Base-by-base conservation (phyloP, 2,329 filamentous ascomycete genomes). In the Tolypocladium nubicola region DNA sequence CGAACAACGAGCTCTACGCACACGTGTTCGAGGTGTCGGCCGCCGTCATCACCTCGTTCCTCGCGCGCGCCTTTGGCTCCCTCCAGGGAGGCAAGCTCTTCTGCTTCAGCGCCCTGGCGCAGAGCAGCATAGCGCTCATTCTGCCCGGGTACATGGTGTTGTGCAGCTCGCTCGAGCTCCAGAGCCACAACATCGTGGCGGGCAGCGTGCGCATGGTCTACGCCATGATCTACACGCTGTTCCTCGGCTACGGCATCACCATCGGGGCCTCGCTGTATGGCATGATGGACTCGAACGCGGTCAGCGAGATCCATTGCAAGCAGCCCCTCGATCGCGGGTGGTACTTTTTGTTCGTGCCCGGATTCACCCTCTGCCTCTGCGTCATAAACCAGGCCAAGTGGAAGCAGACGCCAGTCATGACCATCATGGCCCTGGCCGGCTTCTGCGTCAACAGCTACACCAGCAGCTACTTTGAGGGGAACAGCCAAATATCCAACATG, bases 331-430 rank as follows among this genome's bases (percentile, higher is more conserved):
- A 69, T 13, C 64, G 71, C 0, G 67, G 69, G 10, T 75, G 73
- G 67, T 82, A 82, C 63, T 90, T 91, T 70, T 72, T 88, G 14
- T 92, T 90, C 65, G 90, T 94, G 0, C 81, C 87, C 0, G 73
- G 79, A 7, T 96, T 93, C 71, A 84, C 89, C 4, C 68, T 90
- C 40, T 90, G 86, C 62, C 77, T 93, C 0, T 86, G 87, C 60
- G 78, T 92, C 65, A 86, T 93, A 69, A 92, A 92, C 70, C 88
- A 93, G 63, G 88, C 87, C 59, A 90, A 90, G 71, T 89, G 82
- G 82, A 86, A 83, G 64, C 89, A 93, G 67, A 81, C 85, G 38
- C 88, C 89, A 0, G 79, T 88, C 54, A 93, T 93, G 88, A 73
- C 88, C 4, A 50, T 82, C 58, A 91, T 95, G 64, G 83, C 89